Conservation (phyloP, 2,329 filamentous ascomycete species). For the Trichoderma semiorbis region DNA sequence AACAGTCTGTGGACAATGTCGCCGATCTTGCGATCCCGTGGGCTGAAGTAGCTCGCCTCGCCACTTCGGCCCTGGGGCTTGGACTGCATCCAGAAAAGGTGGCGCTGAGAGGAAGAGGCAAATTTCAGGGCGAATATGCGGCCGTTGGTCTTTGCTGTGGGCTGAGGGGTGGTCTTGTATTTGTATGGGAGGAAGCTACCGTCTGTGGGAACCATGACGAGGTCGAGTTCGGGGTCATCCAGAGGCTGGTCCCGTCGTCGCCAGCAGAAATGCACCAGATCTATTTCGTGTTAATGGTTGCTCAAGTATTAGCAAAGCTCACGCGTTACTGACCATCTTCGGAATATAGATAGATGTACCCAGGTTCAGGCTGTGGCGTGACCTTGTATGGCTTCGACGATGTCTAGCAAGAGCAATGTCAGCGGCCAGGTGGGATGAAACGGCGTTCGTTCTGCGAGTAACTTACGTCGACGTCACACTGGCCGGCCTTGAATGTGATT, state of each 20-base stretch:
- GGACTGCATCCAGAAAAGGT: conserved; percentile 96
- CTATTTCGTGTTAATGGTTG: conserved; percentile 38
- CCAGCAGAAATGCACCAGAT: conserved; percentile 97
- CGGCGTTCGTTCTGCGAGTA: not conserved
- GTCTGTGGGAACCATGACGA: conserved; percentile 91
- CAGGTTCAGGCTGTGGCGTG: conserved; percentile 67
- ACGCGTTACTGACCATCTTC: conserved; percentile 67
- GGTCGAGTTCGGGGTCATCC: conserved; percentile 75
- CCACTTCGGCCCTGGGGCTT: conserved; percentile 70
- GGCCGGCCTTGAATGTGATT: conserved; percentile 95
- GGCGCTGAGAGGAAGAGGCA: conserved; percentile 80
- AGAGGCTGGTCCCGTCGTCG: conserved; percentile 69
- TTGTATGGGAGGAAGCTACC: conserved; percentile 83
- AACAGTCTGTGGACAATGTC: conserved; percentile 81
- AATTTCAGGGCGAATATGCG: conserved; percentile 94
- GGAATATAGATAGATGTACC: conserved; percentile 87
- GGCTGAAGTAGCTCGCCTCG: conserved; percentile 75
- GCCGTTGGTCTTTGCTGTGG: conserved; percentile 69
- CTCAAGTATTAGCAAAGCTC: not conserved
- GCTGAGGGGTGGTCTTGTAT: conserved; percentile 51
- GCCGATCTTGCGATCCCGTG: conserved; percentile 80
- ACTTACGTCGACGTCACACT: conserved; percentile 78
- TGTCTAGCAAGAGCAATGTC: conserved; percentile 25
- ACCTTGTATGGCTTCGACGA: conserved; percentile 65
- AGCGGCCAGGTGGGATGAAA: conserved; percentile 21